phyloP scores from a whole-genome alignment of 371 early-diverging fungal species.

The Syncephalastrum racemosum region DNA sequence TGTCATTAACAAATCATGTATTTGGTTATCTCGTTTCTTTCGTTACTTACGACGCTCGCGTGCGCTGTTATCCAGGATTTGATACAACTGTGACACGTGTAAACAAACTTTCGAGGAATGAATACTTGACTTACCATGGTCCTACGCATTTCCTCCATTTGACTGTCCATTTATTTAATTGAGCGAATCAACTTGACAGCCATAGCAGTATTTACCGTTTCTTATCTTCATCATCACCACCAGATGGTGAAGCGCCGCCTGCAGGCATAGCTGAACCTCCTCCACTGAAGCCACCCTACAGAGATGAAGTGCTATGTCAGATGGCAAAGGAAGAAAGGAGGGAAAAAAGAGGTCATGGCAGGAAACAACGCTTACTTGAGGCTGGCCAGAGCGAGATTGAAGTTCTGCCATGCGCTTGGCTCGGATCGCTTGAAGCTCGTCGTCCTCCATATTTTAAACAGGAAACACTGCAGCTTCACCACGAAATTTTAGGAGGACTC shows the following conservation, averaged over 20 bases:
- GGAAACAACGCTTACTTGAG: slow-evolving; percentile 2
- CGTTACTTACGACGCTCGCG: slow-evolving; percentile 74
- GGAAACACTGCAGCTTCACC: no score
- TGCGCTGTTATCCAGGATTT: slow-evolving; percentile 84
- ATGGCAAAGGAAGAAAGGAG: background rate
- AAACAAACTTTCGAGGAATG: no score
- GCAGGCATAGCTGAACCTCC: no score
- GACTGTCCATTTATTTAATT: slow-evolving; percentile 28
- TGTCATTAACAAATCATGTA: background rate
- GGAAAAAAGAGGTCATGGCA: background rate
- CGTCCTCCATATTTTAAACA: slow-evolving; percentile 69
- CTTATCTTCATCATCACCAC: slow-evolving; percentile 49
- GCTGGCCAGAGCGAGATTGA: slow-evolving; percentile 33
- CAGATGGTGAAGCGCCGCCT: slow-evolving; percentile 18
- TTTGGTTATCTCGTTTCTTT: background rate
- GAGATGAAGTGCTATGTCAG: background rate
- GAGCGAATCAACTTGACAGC: no score
- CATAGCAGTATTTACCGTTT: slow-evolving; percentile 30
- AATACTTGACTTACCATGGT: slow-evolving; percentile 59
- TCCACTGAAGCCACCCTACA: no score
- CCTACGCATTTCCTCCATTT: slow-evolving; percentile 84
- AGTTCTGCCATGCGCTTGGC: slow-evolving; percentile 76
- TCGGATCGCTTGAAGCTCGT: slow-evolving; percentile 83
- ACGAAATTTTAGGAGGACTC: background rate
- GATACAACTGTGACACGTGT: slow-evolving; percentile 56